phyloP scores from a whole-genome alignment of 179 eudicot genomes.

The Beta corolliflora region DNA sequence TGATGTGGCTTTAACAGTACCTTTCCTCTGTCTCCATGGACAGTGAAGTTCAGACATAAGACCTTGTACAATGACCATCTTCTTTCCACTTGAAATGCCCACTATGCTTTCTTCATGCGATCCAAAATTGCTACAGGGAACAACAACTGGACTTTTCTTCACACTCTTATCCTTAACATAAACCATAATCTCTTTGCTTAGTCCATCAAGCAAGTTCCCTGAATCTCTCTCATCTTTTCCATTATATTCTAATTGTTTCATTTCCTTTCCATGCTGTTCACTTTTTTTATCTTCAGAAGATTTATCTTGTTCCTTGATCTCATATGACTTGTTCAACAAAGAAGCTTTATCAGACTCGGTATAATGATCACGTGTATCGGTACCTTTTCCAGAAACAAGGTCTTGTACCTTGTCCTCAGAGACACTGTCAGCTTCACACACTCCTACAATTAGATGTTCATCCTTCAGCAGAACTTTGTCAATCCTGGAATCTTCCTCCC shows the following conservation, averaged over 20 bases:
- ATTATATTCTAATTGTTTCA: background rate
- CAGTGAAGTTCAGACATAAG: constrained; percentile 3
- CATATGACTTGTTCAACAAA: too few relatives aligned
- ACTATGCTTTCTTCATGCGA: constrained; percentile 19
- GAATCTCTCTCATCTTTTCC: constrained; percentile 10
- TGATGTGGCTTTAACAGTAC: background rate
- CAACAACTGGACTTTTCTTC: constrained; percentile 26
- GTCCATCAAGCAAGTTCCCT: background rate
- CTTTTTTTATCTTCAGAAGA: constrained; percentile 8
- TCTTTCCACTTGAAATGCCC: constrained; percentile 19
- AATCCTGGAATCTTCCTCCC: constrained; percentile 3
- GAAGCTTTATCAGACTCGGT: constrained; percentile 18
- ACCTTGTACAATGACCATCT: constrained; percentile 12
- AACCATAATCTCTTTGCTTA: background rate
- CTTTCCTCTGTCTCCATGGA: constrained; percentile 10
- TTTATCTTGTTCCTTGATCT: constrained; percentile 1
- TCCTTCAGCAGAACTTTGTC: background rate
- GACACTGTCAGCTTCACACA: constrained; percentile 9
- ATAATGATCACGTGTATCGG: constrained; percentile 23
- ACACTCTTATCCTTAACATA: constrained; percentile 28
- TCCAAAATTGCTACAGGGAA: constrained; percentile 5
- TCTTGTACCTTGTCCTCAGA: constrained; percentile 19
- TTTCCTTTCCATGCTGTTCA: constrained; percentile 10
- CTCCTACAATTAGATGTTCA: constrained; percentile 8
- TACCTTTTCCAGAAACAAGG: constrained; percentile 10